Evolutionary conservation across 148 eudicot genomes (phyloP), one percentile per base, ranked within the genome.

Genomic region (Pouteria glomerata): DNA sequence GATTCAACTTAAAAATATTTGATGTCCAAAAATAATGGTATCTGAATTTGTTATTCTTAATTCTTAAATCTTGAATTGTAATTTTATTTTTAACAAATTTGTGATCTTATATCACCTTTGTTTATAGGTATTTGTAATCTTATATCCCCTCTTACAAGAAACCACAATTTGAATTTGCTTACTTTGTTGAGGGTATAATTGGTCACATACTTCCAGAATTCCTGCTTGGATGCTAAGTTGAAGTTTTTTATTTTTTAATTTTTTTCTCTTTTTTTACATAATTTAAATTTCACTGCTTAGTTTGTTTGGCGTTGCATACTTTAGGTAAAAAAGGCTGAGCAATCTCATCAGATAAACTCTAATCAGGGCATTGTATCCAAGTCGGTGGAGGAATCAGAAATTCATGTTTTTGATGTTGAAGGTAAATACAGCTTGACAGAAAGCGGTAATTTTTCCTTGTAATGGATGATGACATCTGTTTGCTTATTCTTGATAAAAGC

Each of bases 321-420:
- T 53, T 69, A 87, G 95, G 92, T 84, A 51, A 84, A 78, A 51
- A 91, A 81, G 78, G 44, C 77, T 3, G 89, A 78, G 45, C 74
- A 88, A 73, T 72, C 68, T 65, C 73, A 74, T 7, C 87, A 85
- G 50, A 57, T 72, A 23, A 68, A 57, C 57, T 15, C 45, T 57
- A 53, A 72, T 74, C 80, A 70, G 72, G 79, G 77, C 53, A 73
- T 45, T 33, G 77, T 55, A 45, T 31, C 69, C 56, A 88, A 82
- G 65, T 61, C 72, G 18, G 82, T 53, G 14, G 82, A 80, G 59
- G 78, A 77, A 64, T 60, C 82, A 53, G 82, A 77, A 18, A 74
- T 57, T 60, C 48, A 24, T 63, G 71, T 71, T 70, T 31, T 63
- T 61, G 85, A 77, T 72, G 79, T 74, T 61, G 84, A 78, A 83